Evolutionary conservation across 257 asterid genomes (phyloP), one percentile per base, ranked within the genome.

Genomic region (Nyctanthes arbortristis): DNA sequence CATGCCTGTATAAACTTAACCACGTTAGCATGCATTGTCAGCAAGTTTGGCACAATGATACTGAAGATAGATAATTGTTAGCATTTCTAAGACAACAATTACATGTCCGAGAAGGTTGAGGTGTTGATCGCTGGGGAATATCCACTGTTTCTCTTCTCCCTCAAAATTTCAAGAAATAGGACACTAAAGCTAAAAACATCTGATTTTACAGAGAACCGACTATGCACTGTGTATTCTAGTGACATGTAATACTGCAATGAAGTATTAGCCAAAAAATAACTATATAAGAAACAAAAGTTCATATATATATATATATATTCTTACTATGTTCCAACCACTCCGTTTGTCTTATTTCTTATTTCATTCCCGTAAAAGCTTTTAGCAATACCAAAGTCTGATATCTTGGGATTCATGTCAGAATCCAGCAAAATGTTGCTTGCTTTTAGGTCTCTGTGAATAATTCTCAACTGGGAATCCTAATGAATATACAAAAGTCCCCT

Each of bases 321-420:
- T 77, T 77, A 81, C 85, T 74, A 75, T 59, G 85, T 81, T 68
- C 81, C 85, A 20, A 75, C 71, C 29, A 77, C 72, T 55, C 79
- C 20, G 8, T 31, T 66, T 24, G 84, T 82, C 55, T 20, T 70
- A 25, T 59, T 80, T 54, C 31, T 75, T 32, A 27, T 49, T 37
- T 73, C 74, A 20, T 65, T 43, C 43, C 79, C 84, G 64, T 76
- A 71, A 9, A 78, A 80, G 35, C 75, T 78, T 71, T 74, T 80
- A 28, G 88, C 90, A 59, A 85, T 31, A 2, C 86, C 88, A 5
- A 85, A 85, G 56, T 82, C 88, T 54, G 90, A 80, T 70, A 85
- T 78, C 55, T 78, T 85, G 0, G 88, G 88, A 16, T 61, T 85
- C 81, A 84, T 67, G 36, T 84, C 77, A 2, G 4, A 24, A 37